These are phyloP conservation scores for Clarireedia sp. DNA, from an alignment of 2,329 filamentous ascomycete genomes.

Conservation along the genomic window DNA sequence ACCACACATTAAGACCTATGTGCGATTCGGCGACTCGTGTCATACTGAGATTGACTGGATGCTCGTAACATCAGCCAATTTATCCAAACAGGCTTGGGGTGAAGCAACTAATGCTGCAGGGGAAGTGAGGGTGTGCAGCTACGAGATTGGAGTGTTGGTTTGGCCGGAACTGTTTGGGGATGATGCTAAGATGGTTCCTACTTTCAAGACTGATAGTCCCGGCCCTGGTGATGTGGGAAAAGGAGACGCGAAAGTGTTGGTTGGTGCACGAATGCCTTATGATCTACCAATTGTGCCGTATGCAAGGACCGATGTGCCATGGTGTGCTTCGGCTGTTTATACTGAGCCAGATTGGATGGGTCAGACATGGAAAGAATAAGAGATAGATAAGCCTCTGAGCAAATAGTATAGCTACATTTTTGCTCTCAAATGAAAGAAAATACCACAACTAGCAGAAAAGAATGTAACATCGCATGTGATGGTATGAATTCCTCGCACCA, in stretches of 20 bases:
- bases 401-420: too few relatives aligned
- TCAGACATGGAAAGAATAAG: slow-evolving; percentile 12
- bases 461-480: neutral
- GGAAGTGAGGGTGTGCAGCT: slow-evolving; percentile 67
- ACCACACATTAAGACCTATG: slow-evolving; percentile 86
- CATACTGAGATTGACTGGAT: slow-evolving; percentile 67
- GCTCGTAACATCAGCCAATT: slow-evolving; percentile 80
- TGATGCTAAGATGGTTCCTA: slow-evolving; percentile 52
- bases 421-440: neutral
- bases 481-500: neutral
- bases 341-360: slow-evolving; percentile 46
- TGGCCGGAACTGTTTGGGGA: slow-evolving; percentile 59
- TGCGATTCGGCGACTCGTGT: slow-evolving; percentile 45
- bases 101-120: slow-evolving; percentile 47
- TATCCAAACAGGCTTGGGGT: slow-evolving; percentile 87
- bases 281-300: slow-evolving; percentile 67
- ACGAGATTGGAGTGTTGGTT: slow-evolving; percentile 74
- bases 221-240: neutral
- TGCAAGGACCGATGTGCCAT: slow-evolving; percentile 55
- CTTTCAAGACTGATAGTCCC: slow-evolving; percentile 56
- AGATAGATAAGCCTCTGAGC: neutral
- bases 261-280: slow-evolving; percentile 78
- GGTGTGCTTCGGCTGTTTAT: slow-evolving; percentile 61
- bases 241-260: slow-evolving; percentile 32
- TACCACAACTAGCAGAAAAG: neutral